Evolutionary conservation across 1,284 basidiomycete species (phyloP).

Genomic region (Apiotrichum brassicae): DNA sequence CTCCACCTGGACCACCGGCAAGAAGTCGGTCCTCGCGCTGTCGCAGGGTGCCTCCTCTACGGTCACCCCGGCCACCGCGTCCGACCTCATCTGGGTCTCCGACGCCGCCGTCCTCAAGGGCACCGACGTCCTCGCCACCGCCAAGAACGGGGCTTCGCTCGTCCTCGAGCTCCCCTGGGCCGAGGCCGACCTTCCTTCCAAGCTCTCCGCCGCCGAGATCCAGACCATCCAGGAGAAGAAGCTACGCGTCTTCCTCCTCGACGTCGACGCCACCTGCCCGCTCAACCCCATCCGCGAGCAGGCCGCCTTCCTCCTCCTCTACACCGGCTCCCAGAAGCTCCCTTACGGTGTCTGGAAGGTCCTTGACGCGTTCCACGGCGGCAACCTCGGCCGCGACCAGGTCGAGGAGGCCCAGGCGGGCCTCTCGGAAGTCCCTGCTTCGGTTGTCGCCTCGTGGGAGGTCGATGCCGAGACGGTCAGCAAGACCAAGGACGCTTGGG

Average conservation of each 20-base stretch:
- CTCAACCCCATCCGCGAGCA: conserved; percentile 42
- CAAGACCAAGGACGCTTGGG: conserved; percentile 40
- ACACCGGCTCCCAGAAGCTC: conserved; percentile 42
- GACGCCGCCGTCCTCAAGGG: conserved; percentile 45
- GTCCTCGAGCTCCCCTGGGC: conserved; percentile 46
- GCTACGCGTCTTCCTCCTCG: conserved; percentile 46
- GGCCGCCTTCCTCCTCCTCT: conserved; percentile 47
- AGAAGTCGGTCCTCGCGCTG: conserved; percentile 45
- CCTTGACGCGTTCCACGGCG: conserved; percentile 44
- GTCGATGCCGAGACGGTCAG: conserved; percentile 38
- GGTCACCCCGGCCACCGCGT: conserved; percentile 21
- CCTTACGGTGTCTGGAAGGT: conserved; percentile 40
- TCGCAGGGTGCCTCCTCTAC: conserved; percentile 19
- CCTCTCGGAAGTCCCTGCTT: conserved; percentile 31
- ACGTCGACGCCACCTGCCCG: conserved; percentile 30
- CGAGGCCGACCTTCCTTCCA: conserved; percentile 43
- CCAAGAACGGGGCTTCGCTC: conserved; percentile 41
- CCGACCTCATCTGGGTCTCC: conserved; percentile 46
- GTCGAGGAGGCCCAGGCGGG: conserved; percentile 45
- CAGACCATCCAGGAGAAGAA: conserved; percentile 42
- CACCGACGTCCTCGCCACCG: conserved; percentile 36
- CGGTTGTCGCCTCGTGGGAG: conserved; percentile 28
- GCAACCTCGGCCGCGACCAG: conserved; percentile 38
- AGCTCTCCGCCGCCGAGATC: conserved; percentile 42
- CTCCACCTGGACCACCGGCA: conserved; percentile 39